Base-by-base conservation (phyloP, 2,329 filamentous ascomycete species). In the Penicillium sp. region DNA sequence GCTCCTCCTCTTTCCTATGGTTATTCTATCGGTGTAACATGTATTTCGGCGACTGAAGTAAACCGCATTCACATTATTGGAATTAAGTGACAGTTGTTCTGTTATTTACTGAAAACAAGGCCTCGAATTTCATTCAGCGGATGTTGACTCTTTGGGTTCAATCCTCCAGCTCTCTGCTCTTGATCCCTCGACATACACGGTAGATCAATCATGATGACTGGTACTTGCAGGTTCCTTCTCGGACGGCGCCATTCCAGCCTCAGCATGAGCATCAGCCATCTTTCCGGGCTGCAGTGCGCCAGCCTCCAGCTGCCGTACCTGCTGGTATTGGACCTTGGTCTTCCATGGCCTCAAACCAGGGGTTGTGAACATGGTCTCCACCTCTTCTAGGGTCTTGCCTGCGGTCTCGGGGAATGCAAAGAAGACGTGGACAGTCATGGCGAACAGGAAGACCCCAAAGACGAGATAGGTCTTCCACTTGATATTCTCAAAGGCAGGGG, bases 321-420 rank as follows among this genome's bases (percentile, higher is more conserved):
- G 54, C 0, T 47, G 52, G 35, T 50, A 55, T 26, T 57, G 47
- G 6, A 58, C 54, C 1, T 18, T 48, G 12, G 54, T 58, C 43
- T 52, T 51, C 55, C 55, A 58, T 5, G 54, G 45, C 12, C n/a
- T 49, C 29, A 58, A 38, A 2, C 55, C 54, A 13, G 67, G 67
- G 9, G 66, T 62, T 28, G 63, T 68, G 63, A 90, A 90, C 54
- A 90, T 83, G 11, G 80, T 80, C 55, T 87, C 85, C 66, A 89
- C 83, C 63, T 90, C 85, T 62, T 90, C 86, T 1, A 90, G 78
- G 0, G 84, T 85, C 68, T 82, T 86, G 9, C 85, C 85, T 76
- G 62, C 57, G 4, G 57, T 60, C 42, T 60, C 57, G 9, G 57
- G 57, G 50, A 60, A 60, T 18, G 46, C 44, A 33, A 89, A 73